Evolutionary conservation across 148 eudicot genomes (phyloP).

Genomic region (Silene uniflora): DNA sequence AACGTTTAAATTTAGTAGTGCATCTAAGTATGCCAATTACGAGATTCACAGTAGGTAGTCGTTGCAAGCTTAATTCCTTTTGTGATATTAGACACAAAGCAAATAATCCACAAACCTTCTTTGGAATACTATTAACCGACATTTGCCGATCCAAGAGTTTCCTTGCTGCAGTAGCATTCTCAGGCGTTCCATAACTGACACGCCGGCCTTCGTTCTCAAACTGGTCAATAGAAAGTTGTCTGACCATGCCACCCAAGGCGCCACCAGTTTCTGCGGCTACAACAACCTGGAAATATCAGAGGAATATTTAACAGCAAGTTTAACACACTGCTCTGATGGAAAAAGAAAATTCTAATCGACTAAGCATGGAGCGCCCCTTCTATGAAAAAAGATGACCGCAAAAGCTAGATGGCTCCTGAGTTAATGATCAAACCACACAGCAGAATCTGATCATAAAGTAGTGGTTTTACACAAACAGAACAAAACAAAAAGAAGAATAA

Average conservation of each 20-base stretch:
- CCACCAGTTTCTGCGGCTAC: slow-evolving; percentile 99
- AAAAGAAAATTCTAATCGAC: neutral
- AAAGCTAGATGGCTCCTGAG: neutral
- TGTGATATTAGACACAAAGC: neutral
- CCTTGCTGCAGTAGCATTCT: slow-evolving; percentile 92
- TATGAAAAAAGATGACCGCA: neutral
- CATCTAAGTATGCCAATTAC: neutral
- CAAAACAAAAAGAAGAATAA: neutral
- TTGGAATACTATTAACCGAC: slow-evolving; percentile 94
- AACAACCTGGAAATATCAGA: slow-evolving; percentile 62
- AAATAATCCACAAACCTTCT: slow-evolving; percentile 55
- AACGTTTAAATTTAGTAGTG: neutral
- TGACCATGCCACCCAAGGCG: slow-evolving; percentile 97
- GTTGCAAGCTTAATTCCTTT: neutral
- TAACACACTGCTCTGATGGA: neutral
- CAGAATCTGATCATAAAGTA: neutral
- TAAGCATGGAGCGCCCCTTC: neutral
- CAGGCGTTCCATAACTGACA: slow-evolving; percentile 97
- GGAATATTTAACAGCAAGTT: slow-evolving; percentile 4
- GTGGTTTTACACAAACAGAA: neutral
- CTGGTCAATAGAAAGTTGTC: slow-evolving; percentile 97
- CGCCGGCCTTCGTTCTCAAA: slow-evolving; percentile 99
- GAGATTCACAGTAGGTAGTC: neutral
- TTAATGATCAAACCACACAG: neutral
- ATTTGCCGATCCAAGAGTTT: slow-evolving; percentile 92